Percentiles rank a stretch among this genome's conserved stretches.
These are phyloP conservation scores for Sphenostylis stenocarpa DNA, from an alignment of 306 rosid species.

Conservation along the genomic window DNA sequence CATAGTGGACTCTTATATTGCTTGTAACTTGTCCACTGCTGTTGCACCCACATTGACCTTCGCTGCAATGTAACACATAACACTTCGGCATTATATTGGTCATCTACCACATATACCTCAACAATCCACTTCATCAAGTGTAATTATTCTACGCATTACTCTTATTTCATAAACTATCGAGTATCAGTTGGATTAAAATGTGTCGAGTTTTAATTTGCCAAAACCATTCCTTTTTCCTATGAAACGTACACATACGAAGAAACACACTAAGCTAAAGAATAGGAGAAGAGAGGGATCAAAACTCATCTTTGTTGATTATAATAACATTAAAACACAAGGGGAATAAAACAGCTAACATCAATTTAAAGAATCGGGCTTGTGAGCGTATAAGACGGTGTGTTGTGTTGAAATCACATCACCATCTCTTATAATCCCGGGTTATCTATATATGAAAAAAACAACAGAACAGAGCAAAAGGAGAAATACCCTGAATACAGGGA, in stretches of 20 bases:
- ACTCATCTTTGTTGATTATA: constrained; percentile 19
- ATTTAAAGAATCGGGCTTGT: constrained; percentile 18
- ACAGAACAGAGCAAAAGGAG: constrained; percentile 29
- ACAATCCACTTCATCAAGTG: not conserved
- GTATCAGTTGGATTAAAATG: not conserved
- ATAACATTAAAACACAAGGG: constrained; percentile 13
- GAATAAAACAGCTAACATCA: constrained; percentile 23
- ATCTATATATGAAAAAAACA: constrained; percentile 24
- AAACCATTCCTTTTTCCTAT: not conserved
- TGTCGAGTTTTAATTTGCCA: not conserved
- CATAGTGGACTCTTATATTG: not conserved
- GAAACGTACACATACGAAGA: not conserved
- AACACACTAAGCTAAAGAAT: not conserved
- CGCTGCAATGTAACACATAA: not conserved
- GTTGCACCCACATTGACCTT: constrained; percentile 40
- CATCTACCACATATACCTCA: not conserved
- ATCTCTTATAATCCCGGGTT: constrained; percentile 28
- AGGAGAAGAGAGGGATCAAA: not conserved
- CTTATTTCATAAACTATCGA: not conserved
- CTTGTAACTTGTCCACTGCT: constrained; percentile 2
- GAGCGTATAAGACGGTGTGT: constrained; percentile 8
- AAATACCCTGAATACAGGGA: constrained; percentile 45
- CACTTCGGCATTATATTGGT: constrained; percentile 22
- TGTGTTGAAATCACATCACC: constrained; percentile 37
- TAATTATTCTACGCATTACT: not conserved